These are phyloP conservation scores for Breynia disticha DNA, from an alignment of 441 rosid genomes.

Conservation along the genomic window DNA sequence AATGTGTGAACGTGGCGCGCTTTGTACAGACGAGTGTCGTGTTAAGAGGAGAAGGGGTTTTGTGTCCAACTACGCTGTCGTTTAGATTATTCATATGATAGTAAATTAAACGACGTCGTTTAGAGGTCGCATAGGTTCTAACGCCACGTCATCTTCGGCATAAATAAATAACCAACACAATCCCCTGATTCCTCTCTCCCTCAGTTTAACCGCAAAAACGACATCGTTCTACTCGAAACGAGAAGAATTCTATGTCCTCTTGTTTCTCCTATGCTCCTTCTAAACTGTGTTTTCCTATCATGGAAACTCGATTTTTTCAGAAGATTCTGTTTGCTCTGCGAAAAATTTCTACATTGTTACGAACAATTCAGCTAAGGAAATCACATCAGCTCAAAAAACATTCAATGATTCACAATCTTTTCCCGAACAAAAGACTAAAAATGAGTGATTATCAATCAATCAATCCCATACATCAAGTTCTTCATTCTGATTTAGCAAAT, in stretches of 20 bases:
- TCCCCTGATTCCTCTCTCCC: conserved; percentile 24
- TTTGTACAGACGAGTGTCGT: conserved; percentile 27
- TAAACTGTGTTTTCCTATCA: too few relatives aligned
- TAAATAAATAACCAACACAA: conserved; percentile 23
- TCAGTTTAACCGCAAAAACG: neutral
- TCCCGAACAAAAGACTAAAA: too few relatives aligned
- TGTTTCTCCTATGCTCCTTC: too few relatives aligned
- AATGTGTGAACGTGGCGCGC: conserved; percentile 28
- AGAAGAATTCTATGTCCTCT: neutral
- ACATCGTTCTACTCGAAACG: neutral
- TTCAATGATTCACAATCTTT: too few relatives aligned
- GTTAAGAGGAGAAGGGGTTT: conserved; percentile 13
- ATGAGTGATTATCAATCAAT: too few relatives aligned
- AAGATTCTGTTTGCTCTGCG: conserved; percentile 32
- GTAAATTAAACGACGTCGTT: conserved; percentile 11
- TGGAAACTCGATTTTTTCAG: too few relatives aligned
- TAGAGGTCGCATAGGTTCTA: neutral
- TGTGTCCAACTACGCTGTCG: conserved; percentile 4
- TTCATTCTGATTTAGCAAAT: conserved; percentile 13
- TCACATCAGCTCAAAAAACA: conserved; percentile 13
- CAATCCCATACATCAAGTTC: too few relatives aligned
- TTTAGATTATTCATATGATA: too few relatives aligned
- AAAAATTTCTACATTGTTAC: conserved; percentile 37
- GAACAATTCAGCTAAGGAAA: conserved; percentile 21
- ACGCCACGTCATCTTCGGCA: neutral